Evolutionary conservation across 2,329 filamentous ascomycete species (phyloP).

Genomic region (Aspergillus quadricinctus): DNA sequence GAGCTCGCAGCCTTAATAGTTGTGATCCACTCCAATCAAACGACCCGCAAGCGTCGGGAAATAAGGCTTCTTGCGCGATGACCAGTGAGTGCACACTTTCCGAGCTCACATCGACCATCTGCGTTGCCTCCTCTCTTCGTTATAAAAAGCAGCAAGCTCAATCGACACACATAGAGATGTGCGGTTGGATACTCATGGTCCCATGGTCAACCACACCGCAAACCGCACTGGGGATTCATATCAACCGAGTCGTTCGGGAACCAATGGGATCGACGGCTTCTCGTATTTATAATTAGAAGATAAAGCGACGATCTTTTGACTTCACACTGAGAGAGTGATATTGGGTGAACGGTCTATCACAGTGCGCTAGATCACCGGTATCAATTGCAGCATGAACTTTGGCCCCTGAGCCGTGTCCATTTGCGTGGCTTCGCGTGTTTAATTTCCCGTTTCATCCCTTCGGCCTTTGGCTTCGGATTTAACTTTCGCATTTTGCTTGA

Average conservation of each 20-base stretch:
- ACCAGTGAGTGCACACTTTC: not conserved
- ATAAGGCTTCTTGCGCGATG: not conserved
- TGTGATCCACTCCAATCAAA: not conserved
- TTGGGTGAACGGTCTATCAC: not conserved
- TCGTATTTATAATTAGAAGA: constrained; percentile 19
- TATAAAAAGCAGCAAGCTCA: not conserved
- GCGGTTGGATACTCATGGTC: not conserved
- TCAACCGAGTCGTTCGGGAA: not conserved
- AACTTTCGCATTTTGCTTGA: not conserved
- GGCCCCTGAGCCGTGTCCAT: not conserved
- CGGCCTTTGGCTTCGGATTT: not conserved
- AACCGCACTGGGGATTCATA: not conserved
- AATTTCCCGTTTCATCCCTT: not conserved
- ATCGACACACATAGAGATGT: not conserved
- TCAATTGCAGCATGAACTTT: not conserved
- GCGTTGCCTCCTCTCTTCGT: not conserved
- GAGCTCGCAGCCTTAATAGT: not conserved
- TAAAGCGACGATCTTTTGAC: constrained; percentile 6
- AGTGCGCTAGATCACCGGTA: not conserved
- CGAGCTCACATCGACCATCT: not conserved
- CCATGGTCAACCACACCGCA: not conserved
- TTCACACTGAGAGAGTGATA: not conserved
- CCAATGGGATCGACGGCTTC: constrained; percentile 9
- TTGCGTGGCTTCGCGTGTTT: not conserved
- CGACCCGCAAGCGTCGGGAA: not conserved